Base-by-base conservation (phyloP, 2,329 filamentous ascomycete genomes). In the Shiraia sp. region DNA sequence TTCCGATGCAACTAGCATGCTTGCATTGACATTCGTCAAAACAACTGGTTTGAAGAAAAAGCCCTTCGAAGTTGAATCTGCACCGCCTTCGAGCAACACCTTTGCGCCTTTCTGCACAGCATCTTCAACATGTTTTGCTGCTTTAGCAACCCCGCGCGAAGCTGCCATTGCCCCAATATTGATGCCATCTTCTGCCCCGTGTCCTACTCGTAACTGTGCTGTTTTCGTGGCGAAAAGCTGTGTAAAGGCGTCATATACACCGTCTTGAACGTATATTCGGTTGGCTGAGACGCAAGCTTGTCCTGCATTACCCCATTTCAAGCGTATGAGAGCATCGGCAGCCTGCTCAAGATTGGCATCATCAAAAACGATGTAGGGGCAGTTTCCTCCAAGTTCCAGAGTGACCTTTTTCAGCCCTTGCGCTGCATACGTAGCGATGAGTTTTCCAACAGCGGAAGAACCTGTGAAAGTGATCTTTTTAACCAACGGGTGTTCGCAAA, bases 301-400 rank as follows among this genome's bases (percentile, higher is more conserved):
- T 3, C 42, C 46, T 17, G 35, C 24, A 13, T 13, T 26, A n/a
- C 34, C 23, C 24, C 35, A 45, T 19, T 45, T 45, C 13, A 25
- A 15, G 3, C 32, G 15, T 32, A 45, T 16, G 40, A 61, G 69
- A 9, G 13, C 38, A 13, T 38, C 27, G n/a, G 42, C 26, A 16
- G 76, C 75, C 51, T 75, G 67, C 4, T 81, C 74, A 13, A 83
- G 66, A 51, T 82, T 74, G 6, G 79, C 80, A 60, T 83, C 80
- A 40, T 82, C 77, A 47, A 83, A 83, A 14, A 83, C 72, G 12
- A 83, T 59, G 65, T 81, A 81, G 0, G 80, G 80, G 45, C 79
- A 82, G 57, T 83, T 83, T 7, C 80, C 80, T 32, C 80, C 80
- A 10, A 83, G 70, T 55, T 83, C 80, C 10, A 83, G 70, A 0